Evolutionary conservation across 495 filamentous ascomycete species (phyloP).

Genomic region (Viridothelium virens): DNA sequence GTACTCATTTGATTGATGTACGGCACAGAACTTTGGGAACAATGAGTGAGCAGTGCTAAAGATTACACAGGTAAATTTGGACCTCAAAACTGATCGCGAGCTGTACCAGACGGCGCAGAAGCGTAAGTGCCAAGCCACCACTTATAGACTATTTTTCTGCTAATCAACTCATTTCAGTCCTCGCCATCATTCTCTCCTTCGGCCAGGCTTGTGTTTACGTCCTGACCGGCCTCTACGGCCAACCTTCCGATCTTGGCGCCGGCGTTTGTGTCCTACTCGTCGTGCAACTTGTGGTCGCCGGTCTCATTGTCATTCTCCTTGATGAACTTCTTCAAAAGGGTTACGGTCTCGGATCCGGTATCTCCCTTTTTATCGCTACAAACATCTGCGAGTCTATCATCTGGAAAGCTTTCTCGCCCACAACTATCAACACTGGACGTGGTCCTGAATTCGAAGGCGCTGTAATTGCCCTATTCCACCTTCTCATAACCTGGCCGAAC

Average conservation of each 20-base stretch:
- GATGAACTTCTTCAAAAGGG: slow-evolving; percentile 99
- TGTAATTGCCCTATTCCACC: slow-evolving; percentile 96
- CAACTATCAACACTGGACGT: slow-evolving; percentile 98
- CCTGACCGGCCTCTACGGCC: slow-evolving; percentile 94
- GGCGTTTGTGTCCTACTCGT: slow-evolving; percentile 97
- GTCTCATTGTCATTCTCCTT: slow-evolving; percentile 96
- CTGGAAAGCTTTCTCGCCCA: slow-evolving; percentile 99
- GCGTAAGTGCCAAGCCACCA: slow-evolving; percentile 32
- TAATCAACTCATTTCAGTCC: slow-evolving; percentile 40
- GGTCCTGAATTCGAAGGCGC: slow-evolving; percentile 99
- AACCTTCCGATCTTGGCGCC: slow-evolving; percentile 88
- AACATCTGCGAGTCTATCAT: slow-evolving; percentile 99
- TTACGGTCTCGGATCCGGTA: slow-evolving; percentile 95
- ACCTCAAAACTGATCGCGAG: slow-evolving; percentile 98
- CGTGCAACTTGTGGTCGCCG: slow-evolving; percentile 91
- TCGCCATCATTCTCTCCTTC: slow-evolving; percentile 94
- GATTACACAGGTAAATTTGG: slow-evolving; percentile 52
- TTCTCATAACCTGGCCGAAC: slow-evolving; percentile 96
- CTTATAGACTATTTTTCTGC: background rate
- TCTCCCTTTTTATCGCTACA: slow-evolving; percentile 99
- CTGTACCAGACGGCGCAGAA: slow-evolving; percentile 99
- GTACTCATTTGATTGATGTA: slow-evolving; percentile 99
- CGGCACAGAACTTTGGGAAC: background rate
- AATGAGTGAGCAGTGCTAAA: background rate
- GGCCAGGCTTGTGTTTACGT: slow-evolving; percentile 96